Percentiles rank a stretch among this genome's conserved stretches.
Evolutionary conservation across 1,284 basidiomycete genomes (phyloP).

Genomic region (Cystobasidiaceae sp.): DNA sequence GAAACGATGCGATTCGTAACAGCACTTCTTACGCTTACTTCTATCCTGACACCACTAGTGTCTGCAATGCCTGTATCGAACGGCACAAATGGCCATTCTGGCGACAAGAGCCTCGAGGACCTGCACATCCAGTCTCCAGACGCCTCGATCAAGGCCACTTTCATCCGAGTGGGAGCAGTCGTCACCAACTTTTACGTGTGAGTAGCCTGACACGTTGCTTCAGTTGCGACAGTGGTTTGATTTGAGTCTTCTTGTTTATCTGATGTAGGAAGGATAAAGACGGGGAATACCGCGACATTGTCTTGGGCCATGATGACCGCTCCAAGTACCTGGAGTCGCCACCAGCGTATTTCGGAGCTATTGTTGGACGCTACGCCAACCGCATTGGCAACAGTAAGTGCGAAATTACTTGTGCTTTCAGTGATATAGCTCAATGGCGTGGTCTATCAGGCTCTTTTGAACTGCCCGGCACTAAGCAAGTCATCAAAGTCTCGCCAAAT

Average conservation of each 20-base stretch:
- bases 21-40: no score
- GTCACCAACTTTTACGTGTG: constrained; percentile 2
- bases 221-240: neutral
- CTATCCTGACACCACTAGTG: no score
- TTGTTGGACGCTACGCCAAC: constrained; percentile 52
- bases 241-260: constrained; percentile 55
- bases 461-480: constrained; percentile 55
- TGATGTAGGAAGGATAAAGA: constrained; percentile 55
- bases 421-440: no score
- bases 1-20: no score
- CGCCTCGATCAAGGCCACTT: constrained; percentile 55
- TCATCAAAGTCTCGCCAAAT: constrained; percentile 55
- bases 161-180: constrained; percentile 41
- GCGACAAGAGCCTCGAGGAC: constrained; percentile 11
- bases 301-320: constrained; percentile 55
- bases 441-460: constrained; percentile 51
- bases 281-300: constrained; percentile 52
- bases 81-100: no score
- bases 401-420: neutral
- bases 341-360: constrained; percentile 11
- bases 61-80: no score
- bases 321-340: constrained; percentile 13
- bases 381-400: constrained; percentile 50
- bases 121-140: constrained; percentile 53
- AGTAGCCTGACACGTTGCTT: neutral